Evolutionary conservation across 306 rosid species (phyloP).

Genomic region (Pyrus communis): DNA sequence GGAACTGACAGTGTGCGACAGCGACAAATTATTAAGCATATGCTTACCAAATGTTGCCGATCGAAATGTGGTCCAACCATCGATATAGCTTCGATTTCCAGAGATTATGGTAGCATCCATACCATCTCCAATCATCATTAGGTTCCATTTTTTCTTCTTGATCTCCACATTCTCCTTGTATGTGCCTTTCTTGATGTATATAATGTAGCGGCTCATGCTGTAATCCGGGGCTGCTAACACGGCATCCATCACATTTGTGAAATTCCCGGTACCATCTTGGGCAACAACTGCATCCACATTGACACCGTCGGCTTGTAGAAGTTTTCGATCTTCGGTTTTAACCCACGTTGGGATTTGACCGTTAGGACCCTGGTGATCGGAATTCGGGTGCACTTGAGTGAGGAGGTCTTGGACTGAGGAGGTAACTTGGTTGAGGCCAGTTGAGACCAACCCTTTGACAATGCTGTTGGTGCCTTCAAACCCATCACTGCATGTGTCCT

Average conservation of each 20-base stretch:
- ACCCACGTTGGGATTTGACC: conserved; percentile 56
- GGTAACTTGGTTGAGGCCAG: conserved; percentile 38
- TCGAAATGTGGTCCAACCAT: conserved; percentile 83
- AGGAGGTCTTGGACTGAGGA: conserved; percentile 45
- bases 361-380: not conserved
- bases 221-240: conserved; percentile 64
- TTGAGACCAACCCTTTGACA: conserved; percentile 33
- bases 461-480: conserved; percentile 63
- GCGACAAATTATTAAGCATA: not conserved
- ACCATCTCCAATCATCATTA: conserved; percentile 82
- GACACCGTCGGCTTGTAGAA: conserved; percentile 33
- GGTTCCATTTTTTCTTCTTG: conserved; percentile 88
- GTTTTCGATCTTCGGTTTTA: conserved; percentile 31
- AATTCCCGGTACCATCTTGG: conserved; percentile 66
- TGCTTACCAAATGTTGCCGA: conserved; percentile 78
- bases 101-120: conserved; percentile 59
- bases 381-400: conserved; percentile 30
- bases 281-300: conserved; percentile 52
- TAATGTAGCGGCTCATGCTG: conserved; percentile 61
- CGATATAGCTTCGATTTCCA: conserved; percentile 45
- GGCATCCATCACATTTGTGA: conserved; percentile 54
- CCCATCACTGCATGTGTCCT: conserved; percentile 78
- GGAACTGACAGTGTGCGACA: fast-evolving
- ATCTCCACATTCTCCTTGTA: conserved; percentile 71
- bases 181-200: conserved; percentile 58